Evolutionary conservation across 805 yeast genomes (phyloP).

Genomic region (Cyberlindnera suaveolens): DNA sequence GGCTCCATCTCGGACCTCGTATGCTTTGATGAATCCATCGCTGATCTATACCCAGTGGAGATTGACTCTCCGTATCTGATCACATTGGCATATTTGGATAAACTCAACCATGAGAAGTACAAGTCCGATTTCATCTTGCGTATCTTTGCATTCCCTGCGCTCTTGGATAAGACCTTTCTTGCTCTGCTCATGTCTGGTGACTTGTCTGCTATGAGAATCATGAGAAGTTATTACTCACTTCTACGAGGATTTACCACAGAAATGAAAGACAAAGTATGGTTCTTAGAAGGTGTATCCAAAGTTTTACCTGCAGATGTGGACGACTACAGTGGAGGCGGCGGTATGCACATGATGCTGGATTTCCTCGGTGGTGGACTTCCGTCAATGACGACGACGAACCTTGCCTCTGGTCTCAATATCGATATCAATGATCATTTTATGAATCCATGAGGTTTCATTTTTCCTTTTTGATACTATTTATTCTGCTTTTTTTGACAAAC

Average conservation of each 20-base stretch:
- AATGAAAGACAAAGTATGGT: slow-evolving; percentile 89
- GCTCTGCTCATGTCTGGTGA: slow-evolving; percentile 80
- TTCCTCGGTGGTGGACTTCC: slow-evolving; percentile 67
- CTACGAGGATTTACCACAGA: slow-evolving; percentile 77
- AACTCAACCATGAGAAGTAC: slow-evolving; percentile 72
- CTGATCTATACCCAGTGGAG: slow-evolving; percentile 82
- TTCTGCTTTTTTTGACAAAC: no score
- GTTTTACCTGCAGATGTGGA: slow-evolving; percentile 91
- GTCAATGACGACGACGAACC: slow-evolving; percentile 38
- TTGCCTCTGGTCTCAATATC: slow-evolving; percentile 24
- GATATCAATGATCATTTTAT: slow-evolving; percentile 24
- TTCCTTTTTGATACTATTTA: no score
- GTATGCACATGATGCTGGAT: slow-evolving; percentile 88
- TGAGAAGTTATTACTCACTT: slow-evolving; percentile 81
- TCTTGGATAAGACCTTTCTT: slow-evolving; percentile 74
- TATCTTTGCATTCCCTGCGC: slow-evolving; percentile 89
- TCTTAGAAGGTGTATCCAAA: slow-evolving; percentile 82
- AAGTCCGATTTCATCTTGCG: slow-evolving; percentile 82
- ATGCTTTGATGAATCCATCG: slow-evolving; percentile 82
- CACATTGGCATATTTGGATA: slow-evolving; percentile 82
- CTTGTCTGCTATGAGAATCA: slow-evolving; percentile 80
- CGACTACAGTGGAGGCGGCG: slow-evolving; percentile 85
- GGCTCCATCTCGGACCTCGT: slow-evolving; percentile 48
- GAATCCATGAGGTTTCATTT: slow-evolving; percentile 15
- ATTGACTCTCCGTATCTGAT: slow-evolving; percentile 78